These are phyloP conservation scores for Ophiostoma sp. DNA, from an alignment of 2,329 filamentous ascomycete genomes.

Conservation along the genomic window DNA sequence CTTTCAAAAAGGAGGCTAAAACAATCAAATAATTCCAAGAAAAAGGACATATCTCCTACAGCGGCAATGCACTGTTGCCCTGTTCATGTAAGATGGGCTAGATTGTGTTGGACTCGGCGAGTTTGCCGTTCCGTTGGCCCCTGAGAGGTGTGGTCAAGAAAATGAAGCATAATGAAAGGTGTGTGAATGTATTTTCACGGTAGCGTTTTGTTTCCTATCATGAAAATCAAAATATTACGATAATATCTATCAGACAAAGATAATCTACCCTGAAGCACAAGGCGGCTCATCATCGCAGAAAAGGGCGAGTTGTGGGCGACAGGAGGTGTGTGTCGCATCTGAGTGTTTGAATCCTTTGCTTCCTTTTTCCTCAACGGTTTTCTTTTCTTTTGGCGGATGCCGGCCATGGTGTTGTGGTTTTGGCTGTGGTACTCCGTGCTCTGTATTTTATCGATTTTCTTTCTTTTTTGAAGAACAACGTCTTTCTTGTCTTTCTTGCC, in stretches of 20 bases:
- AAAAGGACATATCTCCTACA: neutral
- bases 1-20: neutral
- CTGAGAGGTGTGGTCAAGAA: neutral
- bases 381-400: neutral
- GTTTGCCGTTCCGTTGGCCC: neutral
- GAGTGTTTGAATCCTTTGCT: conserved; percentile 2
- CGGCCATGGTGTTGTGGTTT: neutral
- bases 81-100: neutral
- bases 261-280: neutral
- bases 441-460: neutral
- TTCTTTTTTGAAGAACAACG: neutral
- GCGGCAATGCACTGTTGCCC: neutral
- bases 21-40: neutral
- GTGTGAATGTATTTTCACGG: neutral
- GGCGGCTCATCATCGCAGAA: too few relatives aligned
- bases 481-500: neutral
- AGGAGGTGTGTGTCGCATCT: neutral
- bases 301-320: neutral
- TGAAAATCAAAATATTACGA: neutral
- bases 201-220: neutral
- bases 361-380: neutral
- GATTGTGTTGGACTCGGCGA: neutral
- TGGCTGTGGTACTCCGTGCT: too few relatives aligned
- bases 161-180: too few relatives aligned
- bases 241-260: neutral